These are phyloP conservation scores for Fomitopsis schrenkii DNA, from an alignment of 1,284 basidiomycete genomes.

Conservation along the genomic window DNA sequence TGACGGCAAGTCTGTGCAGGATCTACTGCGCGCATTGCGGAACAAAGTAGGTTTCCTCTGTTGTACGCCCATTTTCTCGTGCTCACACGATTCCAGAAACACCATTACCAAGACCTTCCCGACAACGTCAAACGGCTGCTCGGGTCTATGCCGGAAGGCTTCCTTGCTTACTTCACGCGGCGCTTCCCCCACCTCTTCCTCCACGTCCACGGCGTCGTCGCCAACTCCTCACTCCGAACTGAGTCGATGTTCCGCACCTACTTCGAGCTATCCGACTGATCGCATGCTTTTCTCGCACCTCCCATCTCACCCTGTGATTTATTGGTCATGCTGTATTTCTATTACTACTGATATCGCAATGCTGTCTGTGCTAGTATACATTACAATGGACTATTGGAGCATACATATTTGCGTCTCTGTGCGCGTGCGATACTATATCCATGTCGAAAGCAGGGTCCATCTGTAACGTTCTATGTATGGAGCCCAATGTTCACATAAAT, in stretches of 20 bases:
- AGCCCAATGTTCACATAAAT: background rate
- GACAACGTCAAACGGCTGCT: conserved; percentile 85
- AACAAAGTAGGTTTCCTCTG: conserved; percentile 75
- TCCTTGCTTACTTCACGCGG: conserved; percentile 87
- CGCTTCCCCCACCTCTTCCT: conserved; percentile 91
- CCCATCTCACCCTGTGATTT: conserved; percentile 8
- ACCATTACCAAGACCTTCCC: conserved; percentile 96
- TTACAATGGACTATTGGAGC: background rate
- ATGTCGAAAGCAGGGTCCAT: background rate
- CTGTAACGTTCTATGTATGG: background rate
- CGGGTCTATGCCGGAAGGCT: conserved; percentile 89
- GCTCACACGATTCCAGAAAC: conserved; percentile 59
- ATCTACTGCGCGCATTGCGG: conserved; percentile 86
- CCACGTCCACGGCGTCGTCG: conserved; percentile 85
- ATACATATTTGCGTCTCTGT: background rate
- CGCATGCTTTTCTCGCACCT: background rate
- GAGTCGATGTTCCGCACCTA: conserved; percentile 88
- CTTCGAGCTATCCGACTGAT: conserved; percentile 64
- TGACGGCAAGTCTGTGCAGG: conserved; percentile 86
- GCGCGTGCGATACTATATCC: background rate
- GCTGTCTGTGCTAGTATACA: conserved; percentile 7
- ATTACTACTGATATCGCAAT: conserved; percentile 9
- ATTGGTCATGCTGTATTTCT: conserved; percentile 16
- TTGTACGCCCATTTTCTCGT: background rate
- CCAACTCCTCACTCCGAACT: conserved; percentile 56